A percentile compares a stretch with the other conserved stretches of the same genome.
These are phyloP conservation scores for Fusarium lyarnte DNA, from an alignment of 2,329 filamentous ascomycete genomes.

Conservation along the genomic window DNA sequence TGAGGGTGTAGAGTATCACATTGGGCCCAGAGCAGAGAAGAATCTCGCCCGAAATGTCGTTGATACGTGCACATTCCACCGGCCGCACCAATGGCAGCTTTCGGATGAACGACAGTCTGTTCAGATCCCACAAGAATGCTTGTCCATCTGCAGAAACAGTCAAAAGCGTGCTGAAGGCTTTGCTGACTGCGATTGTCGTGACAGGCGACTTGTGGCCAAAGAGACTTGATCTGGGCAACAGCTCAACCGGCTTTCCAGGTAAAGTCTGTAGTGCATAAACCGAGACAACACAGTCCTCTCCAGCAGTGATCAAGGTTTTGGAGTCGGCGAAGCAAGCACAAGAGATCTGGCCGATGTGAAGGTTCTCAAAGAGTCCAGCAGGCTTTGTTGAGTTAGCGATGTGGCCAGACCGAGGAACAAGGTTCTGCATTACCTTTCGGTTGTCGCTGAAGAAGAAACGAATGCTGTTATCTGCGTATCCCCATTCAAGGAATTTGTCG, in stretches of 20 bases:
- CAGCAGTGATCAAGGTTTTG: slow-evolving; percentile 89
- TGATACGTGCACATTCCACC: slow-evolving; percentile 82
- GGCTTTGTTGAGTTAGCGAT: slow-evolving; percentile 55
- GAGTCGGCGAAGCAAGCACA: slow-evolving; percentile 87
- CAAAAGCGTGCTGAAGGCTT: slow-evolving; percentile 87
- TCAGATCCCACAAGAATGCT: slow-evolving; percentile 93
- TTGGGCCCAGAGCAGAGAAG: slow-evolving; percentile 81
- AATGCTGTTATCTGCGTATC: slow-evolving; percentile 90
- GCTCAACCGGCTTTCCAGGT: slow-evolving; percentile 75
- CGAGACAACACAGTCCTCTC: slow-evolving; percentile 90
- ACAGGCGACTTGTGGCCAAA: slow-evolving; percentile 92
- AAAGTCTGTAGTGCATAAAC: slow-evolving; percentile 78
- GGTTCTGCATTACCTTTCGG: slow-evolving; percentile 66
- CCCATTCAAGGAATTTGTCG: slow-evolving; percentile 95
- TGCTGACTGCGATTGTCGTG: slow-evolving; percentile 82
- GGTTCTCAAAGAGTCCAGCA: slow-evolving; percentile 89
- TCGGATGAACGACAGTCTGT: slow-evolving; percentile 85
- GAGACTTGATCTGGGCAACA: slow-evolving; percentile 80
- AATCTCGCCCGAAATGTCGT: slow-evolving; percentile 91
- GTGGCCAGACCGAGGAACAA: not conserved
- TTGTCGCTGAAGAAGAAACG: slow-evolving; percentile 89
- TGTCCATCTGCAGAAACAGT: slow-evolving; percentile 85
- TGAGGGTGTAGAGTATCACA: slow-evolving; percentile 84
- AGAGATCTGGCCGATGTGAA: slow-evolving; percentile 91
- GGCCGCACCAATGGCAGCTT: slow-evolving; percentile 69